These are phyloP conservation scores for Bremia lactucae DNA, from an alignment of 352 stramenopile genomes.

Conservation along the genomic window DNA sequence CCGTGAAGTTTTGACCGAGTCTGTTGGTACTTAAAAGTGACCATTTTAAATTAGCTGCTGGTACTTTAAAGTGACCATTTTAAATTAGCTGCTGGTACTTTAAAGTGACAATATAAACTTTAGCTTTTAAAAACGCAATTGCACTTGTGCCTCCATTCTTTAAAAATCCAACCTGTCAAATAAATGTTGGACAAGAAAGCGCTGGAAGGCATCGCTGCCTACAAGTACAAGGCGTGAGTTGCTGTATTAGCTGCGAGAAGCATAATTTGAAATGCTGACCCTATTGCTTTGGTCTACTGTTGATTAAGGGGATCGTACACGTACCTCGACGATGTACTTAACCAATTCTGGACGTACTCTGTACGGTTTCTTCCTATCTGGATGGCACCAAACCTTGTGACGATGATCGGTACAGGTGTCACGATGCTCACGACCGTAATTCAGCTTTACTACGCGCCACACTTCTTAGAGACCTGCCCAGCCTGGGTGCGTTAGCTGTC, in stretches of 20 bases:
- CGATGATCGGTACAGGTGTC: conserved; percentile 71
- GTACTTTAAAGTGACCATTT: too few species aligned
- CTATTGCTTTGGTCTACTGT: conserved; percentile 1
- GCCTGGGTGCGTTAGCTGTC: conserved; percentile 28
- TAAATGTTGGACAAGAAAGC: conserved; percentile 63
- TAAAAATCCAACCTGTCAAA: too few species aligned
- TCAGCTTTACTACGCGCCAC: conserved; percentile 65
- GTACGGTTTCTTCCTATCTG: conserved; percentile 76
- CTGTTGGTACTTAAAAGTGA: too few species aligned
- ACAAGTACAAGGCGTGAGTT: conserved; percentile 85
- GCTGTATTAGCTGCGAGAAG: not conserved
- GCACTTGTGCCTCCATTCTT: too few species aligned
- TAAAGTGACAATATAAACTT: too few species aligned
- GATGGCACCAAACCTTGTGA: conserved; percentile 89
- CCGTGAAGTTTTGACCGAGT: conserved; percentile 33
- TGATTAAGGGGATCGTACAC: conserved; percentile 70
- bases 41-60: too few species aligned
- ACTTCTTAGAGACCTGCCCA: conserved; percentile 50
- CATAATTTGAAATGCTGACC: not conserved
- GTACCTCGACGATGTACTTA: conserved; percentile 80
- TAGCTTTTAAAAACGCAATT: too few species aligned
- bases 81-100: too few species aligned
- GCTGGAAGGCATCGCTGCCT: conserved; percentile 72
- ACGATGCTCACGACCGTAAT: conserved; percentile 74
- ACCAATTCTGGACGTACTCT: conserved; percentile 80